These are phyloP conservation scores for Anthracocystis panici-leucophaei DNA, from an alignment of 1,284 basidiomycete species.

Conservation along the genomic window DNA sequence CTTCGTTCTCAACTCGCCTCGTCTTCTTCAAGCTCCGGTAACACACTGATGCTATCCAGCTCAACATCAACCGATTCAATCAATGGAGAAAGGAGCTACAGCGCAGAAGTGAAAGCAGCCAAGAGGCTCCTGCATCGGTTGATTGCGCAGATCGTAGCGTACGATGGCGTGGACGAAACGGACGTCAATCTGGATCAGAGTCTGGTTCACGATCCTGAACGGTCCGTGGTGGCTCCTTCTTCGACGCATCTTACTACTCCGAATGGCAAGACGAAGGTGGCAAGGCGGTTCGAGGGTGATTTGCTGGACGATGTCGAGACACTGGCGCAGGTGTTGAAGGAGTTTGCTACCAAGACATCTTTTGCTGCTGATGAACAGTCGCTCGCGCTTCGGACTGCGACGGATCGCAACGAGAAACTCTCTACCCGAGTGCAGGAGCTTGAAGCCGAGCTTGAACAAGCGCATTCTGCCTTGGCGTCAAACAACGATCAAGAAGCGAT, in stretches of 20 bases:
- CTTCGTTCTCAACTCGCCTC: conserved; percentile 4
- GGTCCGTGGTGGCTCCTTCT: conserved; percentile 16
- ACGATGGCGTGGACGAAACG: conserved; percentile 5
- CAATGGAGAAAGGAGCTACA: neutral
- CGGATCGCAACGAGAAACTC: neutral
- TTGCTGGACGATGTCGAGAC: conserved; percentile 38
- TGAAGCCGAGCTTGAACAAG: conserved; percentile 1
- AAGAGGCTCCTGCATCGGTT: conserved; percentile 25
- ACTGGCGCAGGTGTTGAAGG: conserved; percentile 13
- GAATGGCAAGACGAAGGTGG: conserved; percentile 15
- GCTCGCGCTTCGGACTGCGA: conserved; percentile 7
- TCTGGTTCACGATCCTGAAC: conserved; percentile 28
- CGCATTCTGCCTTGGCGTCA: neutral
- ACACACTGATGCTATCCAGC: neutral
- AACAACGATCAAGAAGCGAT: neutral
- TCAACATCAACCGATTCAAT: conserved; percentile 9
- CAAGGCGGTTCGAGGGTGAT: conserved; percentile 17
- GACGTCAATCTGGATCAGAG: conserved; percentile 29
- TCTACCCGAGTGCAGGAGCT: neutral
- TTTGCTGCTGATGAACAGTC: conserved; percentile 22
- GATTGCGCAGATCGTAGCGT: conserved; percentile 3
- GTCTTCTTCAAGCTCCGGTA: conserved; percentile 6
- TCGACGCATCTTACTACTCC: conserved; percentile 23
- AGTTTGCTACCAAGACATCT: neutral
- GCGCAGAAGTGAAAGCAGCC: conserved; percentile 16